Percentiles rank a stretch among this genome's conserved stretches.
These are phyloP conservation scores for Eruca vesicaria DNA, from an alignment of 441 rosid genomes.

Conservation along the genomic window DNA sequence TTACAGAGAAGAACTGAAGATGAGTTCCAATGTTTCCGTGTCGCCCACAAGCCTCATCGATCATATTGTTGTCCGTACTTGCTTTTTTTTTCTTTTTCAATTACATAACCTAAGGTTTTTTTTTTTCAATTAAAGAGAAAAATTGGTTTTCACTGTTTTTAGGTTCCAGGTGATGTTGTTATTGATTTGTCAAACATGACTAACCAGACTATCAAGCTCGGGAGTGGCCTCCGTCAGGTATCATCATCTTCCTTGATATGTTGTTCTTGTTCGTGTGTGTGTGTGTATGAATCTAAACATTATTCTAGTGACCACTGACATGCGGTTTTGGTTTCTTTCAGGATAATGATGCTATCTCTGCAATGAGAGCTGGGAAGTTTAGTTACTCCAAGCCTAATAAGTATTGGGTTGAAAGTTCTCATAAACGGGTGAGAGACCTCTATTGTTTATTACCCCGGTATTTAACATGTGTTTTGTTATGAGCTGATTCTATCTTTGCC, in stretches of 20 bases:
- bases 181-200: background rate
- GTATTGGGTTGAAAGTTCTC: constrained; percentile 89
- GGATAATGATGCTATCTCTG: constrained; percentile 55
- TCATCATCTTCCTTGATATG: background rate
- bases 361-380: background rate
- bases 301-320: too few species aligned
- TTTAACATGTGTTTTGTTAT: background rate
- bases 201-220: constrained; percentile 3
- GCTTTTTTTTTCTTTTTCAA: background rate
- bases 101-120: background rate
- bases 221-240: background rate
- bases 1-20: constrained; percentile 12
- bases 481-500: background rate
- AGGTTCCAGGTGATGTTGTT: constrained; percentile 1
- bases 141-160: background rate
- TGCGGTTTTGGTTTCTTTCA: constrained; percentile 19
- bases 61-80: constrained; percentile 49
- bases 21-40: constrained; percentile 37
- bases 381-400: constrained; percentile 69
- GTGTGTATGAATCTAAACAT: too few species aligned
- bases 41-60: constrained; percentile 43
- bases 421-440: constrained; percentile 65
- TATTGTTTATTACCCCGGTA: background rate
- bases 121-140: background rate
- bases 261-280: too few species aligned